A percentile compares a stretch with the other conserved stretches of the same genome.
Evolutionary conservation across 2,329 filamentous ascomycete genomes (phyloP).

Genomic region (Colletotrichum musae): DNA sequence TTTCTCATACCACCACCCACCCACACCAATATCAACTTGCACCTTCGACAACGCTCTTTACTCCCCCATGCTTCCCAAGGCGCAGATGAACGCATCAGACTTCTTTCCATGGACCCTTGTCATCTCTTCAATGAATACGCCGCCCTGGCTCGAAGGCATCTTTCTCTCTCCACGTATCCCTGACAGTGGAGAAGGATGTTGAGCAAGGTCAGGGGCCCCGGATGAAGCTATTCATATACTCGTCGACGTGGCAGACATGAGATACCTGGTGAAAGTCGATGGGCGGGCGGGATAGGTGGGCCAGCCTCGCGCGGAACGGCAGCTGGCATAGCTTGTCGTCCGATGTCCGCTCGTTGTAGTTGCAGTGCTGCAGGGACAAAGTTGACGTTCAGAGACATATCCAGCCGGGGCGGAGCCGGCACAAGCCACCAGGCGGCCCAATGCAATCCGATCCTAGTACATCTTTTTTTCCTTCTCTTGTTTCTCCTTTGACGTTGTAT

Average conservation of each 20-base stretch:
- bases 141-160: conserved; percentile 4
- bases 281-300: not conserved
- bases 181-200: conserved; percentile 28
- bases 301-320: conserved; percentile 17
- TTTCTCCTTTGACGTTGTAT: not conserved
- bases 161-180: not conserved
- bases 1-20: conserved; percentile 16
- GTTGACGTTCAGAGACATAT: conserved; percentile 13
- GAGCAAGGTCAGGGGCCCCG: conserved; percentile 19
- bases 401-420: conserved; percentile 19
- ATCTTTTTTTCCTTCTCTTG: conserved; percentile 1
- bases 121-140: not conserved
- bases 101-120: not conserved
- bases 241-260: conserved; percentile 54
- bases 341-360: conserved; percentile 8
- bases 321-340: conserved; percentile 12
- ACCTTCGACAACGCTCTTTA: not conserved
- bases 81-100: not conserved
- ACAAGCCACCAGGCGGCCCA: not conserved
- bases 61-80: not conserved
- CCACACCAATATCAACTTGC: not conserved
- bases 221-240: conserved; percentile 44
- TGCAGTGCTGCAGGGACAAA: conserved; percentile 33
- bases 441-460: conserved; percentile 12
- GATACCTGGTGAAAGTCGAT: conserved; percentile 34